A percentile compares a stretch with the other conserved stretches of the same genome.
Evolutionary conservation across 2,329 filamentous ascomycete species (phyloP).

Genomic region (Thelonectria rubi): DNA sequence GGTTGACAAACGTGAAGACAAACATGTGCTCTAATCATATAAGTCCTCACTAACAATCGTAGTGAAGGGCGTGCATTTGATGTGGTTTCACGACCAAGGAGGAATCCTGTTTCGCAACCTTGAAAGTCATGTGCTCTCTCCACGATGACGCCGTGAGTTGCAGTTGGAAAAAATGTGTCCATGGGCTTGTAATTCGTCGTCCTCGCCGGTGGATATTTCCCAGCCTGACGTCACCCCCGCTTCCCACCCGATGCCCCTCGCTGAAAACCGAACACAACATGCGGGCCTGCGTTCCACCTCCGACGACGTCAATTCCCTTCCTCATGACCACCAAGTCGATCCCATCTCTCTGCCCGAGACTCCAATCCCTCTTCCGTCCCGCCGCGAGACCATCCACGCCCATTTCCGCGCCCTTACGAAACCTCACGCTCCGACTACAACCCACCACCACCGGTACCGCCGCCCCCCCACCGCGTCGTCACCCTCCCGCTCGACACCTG

Average conservation of each 20-base stretch:
- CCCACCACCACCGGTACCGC: neutral
- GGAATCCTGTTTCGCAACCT: neutral
- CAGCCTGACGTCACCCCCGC: slow-evolving; percentile 46
- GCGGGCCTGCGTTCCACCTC: slow-evolving; percentile 28
- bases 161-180: neutral
- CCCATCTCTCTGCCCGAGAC: slow-evolving; percentile 20
- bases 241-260: slow-evolving; percentile 4
- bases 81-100: neutral
- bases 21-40: neutral
- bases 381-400: slow-evolving; percentile 6
- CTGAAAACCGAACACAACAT: slow-evolving; percentile 28
- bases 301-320: slow-evolving; percentile 21
- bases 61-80: too few species aligned
- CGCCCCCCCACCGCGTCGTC: neutral
- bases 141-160: slow-evolving; percentile 16
- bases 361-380: slow-evolving; percentile 7
- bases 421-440: neutral
- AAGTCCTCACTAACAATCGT: too few species aligned
- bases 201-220: neutral
- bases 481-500: slow-evolving; percentile 30
- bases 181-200: too few species aligned
- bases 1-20: too few species aligned
- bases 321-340: slow-evolving; percentile 32
- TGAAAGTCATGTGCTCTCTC: neutral
- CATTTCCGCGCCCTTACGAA: neutral